These are phyloP conservation scores for Hypoxylon sp. DNA, from an alignment of 2,329 filamentous ascomycete species.

Conservation along the genomic window DNA sequence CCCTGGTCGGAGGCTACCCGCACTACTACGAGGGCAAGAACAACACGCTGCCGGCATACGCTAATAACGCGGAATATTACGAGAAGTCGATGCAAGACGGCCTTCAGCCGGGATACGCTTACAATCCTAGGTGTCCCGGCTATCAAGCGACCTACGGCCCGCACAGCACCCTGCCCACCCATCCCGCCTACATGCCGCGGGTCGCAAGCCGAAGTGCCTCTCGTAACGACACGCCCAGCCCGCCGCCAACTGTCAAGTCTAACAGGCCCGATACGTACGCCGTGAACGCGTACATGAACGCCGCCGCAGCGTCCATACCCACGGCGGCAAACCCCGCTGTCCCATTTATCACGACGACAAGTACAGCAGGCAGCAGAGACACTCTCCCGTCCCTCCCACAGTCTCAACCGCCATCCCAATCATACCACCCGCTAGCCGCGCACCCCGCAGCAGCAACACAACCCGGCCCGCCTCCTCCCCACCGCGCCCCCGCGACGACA, in stretches of 20 bases:
- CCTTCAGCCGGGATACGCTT: slow-evolving; percentile 38
- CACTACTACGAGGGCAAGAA: slow-evolving; percentile 4
- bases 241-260: slow-evolving; percentile 24
- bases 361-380: slow-evolving; percentile 1
- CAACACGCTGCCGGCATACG: slow-evolving; percentile 29
- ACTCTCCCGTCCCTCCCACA: slow-evolving; percentile 19
- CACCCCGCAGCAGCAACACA: neutral
- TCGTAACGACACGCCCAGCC: slow-evolving; percentile 26
- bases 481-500: slow-evolving; percentile 31
- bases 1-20: slow-evolving; percentile 26
- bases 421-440: slow-evolving; percentile 44
- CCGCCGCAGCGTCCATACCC: slow-evolving; percentile 38
- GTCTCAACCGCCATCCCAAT: slow-evolving; percentile 33
- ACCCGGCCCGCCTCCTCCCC: slow-evolving; percentile 32
- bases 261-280: slow-evolving; percentile 47
- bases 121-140: slow-evolving; percentile 38
- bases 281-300: slow-evolving; percentile 49
- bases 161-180: slow-evolving; percentile 52
- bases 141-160: slow-evolving; percentile 27
- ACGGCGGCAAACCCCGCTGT: slow-evolving; percentile 34
- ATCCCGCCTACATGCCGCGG: slow-evolving; percentile 58
- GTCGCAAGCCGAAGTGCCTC: slow-evolving; percentile 44
- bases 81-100: slow-evolving; percentile 43
- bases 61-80: slow-evolving; percentile 52
- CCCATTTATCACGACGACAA: slow-evolving; percentile 24